Percentiles rank a stretch among this genome's conserved stretches.
Conservation (phyloP, 768 basidiomycete species). For the Melanogaster broomeanus region DNA sequence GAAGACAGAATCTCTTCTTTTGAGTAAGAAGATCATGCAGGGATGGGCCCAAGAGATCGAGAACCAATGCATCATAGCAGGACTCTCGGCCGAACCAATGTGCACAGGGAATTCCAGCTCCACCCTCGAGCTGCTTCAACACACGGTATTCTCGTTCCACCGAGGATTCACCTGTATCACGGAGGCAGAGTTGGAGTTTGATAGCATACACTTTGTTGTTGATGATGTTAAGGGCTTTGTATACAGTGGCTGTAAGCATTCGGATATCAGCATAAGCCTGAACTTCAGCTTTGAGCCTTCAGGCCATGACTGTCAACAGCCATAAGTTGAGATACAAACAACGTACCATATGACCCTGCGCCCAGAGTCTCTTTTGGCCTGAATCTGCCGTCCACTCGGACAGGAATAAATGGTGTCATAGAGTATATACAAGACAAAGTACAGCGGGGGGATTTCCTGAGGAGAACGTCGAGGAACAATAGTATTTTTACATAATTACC, state of each 20-base stretch:
- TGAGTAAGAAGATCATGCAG: background rate
- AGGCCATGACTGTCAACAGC: background rate
- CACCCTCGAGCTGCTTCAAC: background rate
- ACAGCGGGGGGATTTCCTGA: background rate
- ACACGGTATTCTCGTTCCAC: background rate
- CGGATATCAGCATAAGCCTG: background rate
- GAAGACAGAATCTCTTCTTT: background rate
- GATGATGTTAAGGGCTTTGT: background rate
- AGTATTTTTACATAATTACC: too few species aligned
- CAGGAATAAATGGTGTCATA: background rate
- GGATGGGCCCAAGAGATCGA: background rate
- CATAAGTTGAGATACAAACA: background rate
- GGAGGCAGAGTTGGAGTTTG: background rate
- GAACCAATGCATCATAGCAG: background rate
- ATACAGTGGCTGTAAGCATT: background rate
- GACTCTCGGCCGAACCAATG: background rate
- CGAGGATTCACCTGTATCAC: background rate
- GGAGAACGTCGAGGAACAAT: too few species aligned
- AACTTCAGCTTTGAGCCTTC: background rate
- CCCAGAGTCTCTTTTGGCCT: background rate
- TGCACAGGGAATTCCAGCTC: background rate
- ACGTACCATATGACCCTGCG: conserved; percentile 2
- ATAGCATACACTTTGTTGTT: background rate
- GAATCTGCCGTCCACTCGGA: conserved; percentile 2
- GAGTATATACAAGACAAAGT: background rate